Evolutionary conservation across 441 rosid genomes (phyloP).

Genomic region (Corymbia citriodora): DNA sequence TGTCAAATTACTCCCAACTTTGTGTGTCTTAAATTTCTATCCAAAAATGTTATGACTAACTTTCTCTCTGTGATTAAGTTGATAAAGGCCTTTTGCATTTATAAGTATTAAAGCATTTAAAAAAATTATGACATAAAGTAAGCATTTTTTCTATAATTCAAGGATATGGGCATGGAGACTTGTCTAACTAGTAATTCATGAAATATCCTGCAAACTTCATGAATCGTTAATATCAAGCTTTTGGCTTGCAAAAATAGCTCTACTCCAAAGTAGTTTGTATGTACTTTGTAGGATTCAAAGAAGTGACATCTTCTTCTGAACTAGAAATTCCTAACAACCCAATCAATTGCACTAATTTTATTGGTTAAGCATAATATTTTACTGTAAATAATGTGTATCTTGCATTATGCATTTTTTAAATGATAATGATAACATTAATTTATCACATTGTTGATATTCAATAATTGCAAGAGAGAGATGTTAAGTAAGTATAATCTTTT

Average conservation of each 20-base stretch:
- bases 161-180: neutral
- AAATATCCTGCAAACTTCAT: accelerated
- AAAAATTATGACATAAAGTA: neutral
- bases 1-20: neutral
- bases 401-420: too few species aligned
- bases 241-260: neutral
- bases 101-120: neutral
- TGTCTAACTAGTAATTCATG: neutral
- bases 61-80: neutral
- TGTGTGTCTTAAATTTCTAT: too few species aligned
- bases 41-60: neutral
- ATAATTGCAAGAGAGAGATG: too few species aligned
- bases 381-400: too few species aligned
- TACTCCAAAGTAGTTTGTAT: neutral
- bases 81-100: neutral
- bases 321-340: neutral
- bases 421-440: too few species aligned
- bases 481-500: too few species aligned
- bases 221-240: accelerated
- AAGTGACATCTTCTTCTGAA: neutral
- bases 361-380: too few species aligned
- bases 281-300: neutral
- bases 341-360: too few species aligned
- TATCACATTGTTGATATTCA: too few species aligned
- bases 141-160: neutral